These are phyloP conservation scores for Excoecaria cochinchinensis DNA, from an alignment of 345 rosid species.

Conservation along the genomic window DNA sequence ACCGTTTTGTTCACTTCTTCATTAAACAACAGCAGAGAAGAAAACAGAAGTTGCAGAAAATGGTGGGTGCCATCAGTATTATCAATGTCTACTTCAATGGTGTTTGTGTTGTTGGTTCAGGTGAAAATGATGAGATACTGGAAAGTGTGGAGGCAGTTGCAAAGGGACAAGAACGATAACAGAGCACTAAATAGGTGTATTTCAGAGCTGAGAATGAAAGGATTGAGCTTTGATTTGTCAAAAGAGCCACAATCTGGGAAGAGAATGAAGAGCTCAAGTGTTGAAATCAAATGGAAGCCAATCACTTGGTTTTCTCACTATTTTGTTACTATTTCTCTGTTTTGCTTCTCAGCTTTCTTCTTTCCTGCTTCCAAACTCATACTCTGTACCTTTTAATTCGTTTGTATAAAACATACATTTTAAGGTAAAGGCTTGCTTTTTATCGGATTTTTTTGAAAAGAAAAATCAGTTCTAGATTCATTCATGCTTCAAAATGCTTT, in stretches of 20 bases:
- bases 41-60: slow-evolving; percentile 40
- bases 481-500: no score
- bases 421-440: no score
- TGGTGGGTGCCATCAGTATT: slow-evolving; percentile 84
- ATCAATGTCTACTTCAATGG: slow-evolving; percentile 59
- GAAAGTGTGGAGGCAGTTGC: slow-evolving; percentile 69
- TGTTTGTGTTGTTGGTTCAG: slow-evolving; percentile 67
- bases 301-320: slow-evolving; percentile 75
- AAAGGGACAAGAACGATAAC: slow-evolving; percentile 64
- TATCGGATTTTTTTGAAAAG: no score
- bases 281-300: slow-evolving; percentile 94
- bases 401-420: no score
- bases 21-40: slow-evolving; percentile 6
- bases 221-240: slow-evolving; percentile 77
- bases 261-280: slow-evolving; percentile 93
- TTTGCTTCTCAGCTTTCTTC: slow-evolving; percentile 62
- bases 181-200: slow-evolving; percentile 70
- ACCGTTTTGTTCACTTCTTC: slow-evolving; percentile 65
- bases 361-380: slow-evolving; percentile 65
- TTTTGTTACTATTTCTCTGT: slow-evolving; percentile 54
- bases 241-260: slow-evolving; percentile 78
- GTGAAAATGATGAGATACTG: slow-evolving; percentile 65
- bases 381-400: slow-evolving; percentile 52
- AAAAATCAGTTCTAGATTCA: no score
- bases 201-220: slow-evolving; percentile 93